phyloP scores from a whole-genome alignment of 805 yeast genomes.

The Barnettozyma salicaria region DNA sequence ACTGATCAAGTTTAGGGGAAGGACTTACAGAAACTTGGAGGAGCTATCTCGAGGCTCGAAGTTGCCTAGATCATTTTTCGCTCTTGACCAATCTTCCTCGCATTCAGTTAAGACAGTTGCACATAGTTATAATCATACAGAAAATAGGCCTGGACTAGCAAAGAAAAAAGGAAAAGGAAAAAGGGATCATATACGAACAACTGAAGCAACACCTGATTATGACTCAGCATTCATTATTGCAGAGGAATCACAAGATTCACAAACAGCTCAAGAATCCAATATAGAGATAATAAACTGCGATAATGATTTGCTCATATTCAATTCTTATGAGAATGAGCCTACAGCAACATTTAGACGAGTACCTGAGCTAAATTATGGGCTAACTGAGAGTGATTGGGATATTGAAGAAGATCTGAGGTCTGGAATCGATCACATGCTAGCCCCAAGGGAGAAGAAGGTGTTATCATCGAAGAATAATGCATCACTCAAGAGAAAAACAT shows the following conservation, averaged over 20 bases:
- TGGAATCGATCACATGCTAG: conserved; percentile 13
- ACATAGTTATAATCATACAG: too few species aligned
- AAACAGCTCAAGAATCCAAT: too few species aligned
- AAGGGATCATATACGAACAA: too few species aligned
- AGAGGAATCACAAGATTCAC: too few species aligned
- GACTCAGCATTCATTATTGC: too few species aligned
- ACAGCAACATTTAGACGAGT: background rate
- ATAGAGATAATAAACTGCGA: background rate
- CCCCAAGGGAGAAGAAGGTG: conserved; percentile 2
- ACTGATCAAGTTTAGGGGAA: conserved; percentile 16
- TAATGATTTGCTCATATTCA: conserved; percentile 7
- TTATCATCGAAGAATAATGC: background rate
- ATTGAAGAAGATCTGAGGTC: conserved; percentile 10
- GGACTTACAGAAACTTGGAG: conserved; percentile 16
- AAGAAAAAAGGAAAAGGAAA: conserved; percentile 13
- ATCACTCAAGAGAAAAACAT: background rate
- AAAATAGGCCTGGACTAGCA: conserved; percentile 22
- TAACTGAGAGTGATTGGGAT: conserved; percentile 2
- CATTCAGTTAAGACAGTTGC: too few species aligned
- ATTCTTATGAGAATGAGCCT: background rate
- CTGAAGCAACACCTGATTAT: background rate
- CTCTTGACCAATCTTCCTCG: conserved; percentile 4
- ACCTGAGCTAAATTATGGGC: background rate
- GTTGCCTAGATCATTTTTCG: conserved; percentile 22
- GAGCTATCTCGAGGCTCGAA: conserved; percentile 19